phyloP scores from a whole-genome alignment of 148 eudicot species.

The Spergularia bocconei region DNA sequence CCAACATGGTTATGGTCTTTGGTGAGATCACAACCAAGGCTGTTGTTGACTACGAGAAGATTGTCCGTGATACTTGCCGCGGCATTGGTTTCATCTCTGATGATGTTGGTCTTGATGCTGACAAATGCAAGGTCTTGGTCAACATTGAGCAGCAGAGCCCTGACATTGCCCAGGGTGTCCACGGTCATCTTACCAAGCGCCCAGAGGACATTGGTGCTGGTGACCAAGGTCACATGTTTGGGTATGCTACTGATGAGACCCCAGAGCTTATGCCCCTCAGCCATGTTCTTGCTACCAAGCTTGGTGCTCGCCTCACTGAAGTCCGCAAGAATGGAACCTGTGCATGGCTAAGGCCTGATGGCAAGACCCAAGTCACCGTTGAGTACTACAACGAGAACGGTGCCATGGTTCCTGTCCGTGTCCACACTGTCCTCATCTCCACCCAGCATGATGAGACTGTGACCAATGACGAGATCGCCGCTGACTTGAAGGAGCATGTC shows the following conservation, averaged over 20 bases:
- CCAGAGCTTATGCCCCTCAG: constrained; percentile 69
- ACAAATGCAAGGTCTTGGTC: constrained; percentile 66
- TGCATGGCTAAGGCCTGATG: constrained; percentile 65
- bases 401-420: constrained; percentile 70
- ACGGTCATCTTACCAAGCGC: constrained; percentile 55
- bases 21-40: constrained; percentile 74
- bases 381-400: constrained; percentile 62
- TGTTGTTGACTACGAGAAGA: constrained; percentile 58
- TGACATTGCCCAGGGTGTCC: constrained; percentile 67
- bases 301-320: constrained; percentile 65
- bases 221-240: constrained; percentile 64
- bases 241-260: constrained; percentile 68
- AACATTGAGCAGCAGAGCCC: constrained; percentile 66
- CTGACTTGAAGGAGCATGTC: constrained; percentile 60
- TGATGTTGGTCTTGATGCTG: constrained; percentile 70
- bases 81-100: constrained; percentile 51
- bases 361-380: constrained; percentile 71
- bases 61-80: constrained; percentile 67
- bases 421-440: constrained; percentile 67
- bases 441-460: constrained; percentile 74
- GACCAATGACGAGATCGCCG: constrained; percentile 62
- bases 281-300: constrained; percentile 67
- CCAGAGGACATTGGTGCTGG: constrained; percentile 70
- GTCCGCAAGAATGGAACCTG: constrained; percentile 64
- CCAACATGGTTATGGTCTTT: constrained; percentile 64